phyloP scores from a whole-genome alignment of 805 yeast species.

The Ogataea nonfermentans region DNA sequence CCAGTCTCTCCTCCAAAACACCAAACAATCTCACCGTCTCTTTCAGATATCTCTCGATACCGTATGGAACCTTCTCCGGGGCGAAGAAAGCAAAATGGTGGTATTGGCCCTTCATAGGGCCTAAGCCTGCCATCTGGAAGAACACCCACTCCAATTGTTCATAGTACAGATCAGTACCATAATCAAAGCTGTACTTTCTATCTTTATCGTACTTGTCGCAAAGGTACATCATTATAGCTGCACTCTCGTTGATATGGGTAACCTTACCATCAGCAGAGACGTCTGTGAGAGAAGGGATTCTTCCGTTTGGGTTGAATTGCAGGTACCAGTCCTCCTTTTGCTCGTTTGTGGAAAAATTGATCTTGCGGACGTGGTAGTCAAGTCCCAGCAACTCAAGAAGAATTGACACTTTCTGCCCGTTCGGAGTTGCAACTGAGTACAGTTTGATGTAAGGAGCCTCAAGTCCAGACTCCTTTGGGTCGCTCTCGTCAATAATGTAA shows the following conservation, averaged over 20 bases:
- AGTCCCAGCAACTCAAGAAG: conserved; percentile 42
- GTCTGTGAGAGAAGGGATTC: conserved; percentile 55
- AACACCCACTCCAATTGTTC: conserved; percentile 51
- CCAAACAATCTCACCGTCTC: conserved; percentile 55
- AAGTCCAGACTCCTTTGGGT: conserved; percentile 33
- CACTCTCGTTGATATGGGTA: conserved; percentile 53
- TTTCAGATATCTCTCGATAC: conserved; percentile 45
- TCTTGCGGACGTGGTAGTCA: conserved; percentile 39
- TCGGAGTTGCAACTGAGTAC: conserved; percentile 44
- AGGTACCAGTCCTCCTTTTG: conserved; percentile 60
- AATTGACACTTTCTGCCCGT: conserved; percentile 43
- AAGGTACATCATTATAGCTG: conserved; percentile 58
- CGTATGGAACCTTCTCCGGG: conserved; percentile 53
- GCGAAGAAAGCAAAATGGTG: conserved; percentile 46
- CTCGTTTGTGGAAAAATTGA: conserved; percentile 42
- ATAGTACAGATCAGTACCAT: conserved; percentile 45
- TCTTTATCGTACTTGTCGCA: conserved; percentile 61
- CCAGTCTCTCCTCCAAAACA: conserved; percentile 51
- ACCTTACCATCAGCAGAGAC: conserved; percentile 40
- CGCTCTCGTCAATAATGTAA: conserved; percentile 33
- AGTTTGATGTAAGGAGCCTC: conserved; percentile 44
- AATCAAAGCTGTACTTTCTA: conserved; percentile 41
- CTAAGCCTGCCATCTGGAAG: conserved; percentile 58
- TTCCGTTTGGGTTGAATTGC: conserved; percentile 59
- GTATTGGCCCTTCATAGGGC: conserved; percentile 66